phyloP scores from a whole-genome alignment of 495 filamentous ascomycete genomes.

The Glutinoglossum americanum region DNA sequence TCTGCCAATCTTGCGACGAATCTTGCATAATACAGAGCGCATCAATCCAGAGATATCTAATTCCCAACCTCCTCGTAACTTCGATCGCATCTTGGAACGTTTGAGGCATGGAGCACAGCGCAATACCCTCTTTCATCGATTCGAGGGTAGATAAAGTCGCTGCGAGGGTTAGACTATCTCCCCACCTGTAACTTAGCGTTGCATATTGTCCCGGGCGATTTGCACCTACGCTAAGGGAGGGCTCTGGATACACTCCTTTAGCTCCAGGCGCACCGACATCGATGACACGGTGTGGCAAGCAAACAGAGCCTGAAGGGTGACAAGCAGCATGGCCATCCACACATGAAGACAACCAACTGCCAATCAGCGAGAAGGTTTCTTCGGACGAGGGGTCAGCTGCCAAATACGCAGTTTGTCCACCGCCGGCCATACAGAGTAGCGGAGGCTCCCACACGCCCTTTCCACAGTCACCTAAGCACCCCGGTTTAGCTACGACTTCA shows the following conservation, averaged over 20 bases:
- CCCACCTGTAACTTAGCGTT: slow-evolving; percentile 3
- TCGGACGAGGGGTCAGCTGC: background rate
- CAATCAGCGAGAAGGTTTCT: background rate
- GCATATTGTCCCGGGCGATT: background rate
- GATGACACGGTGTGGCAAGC: background rate
- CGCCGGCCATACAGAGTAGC: background rate
- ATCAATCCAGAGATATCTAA: slow-evolving; percentile 4
- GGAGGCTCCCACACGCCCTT: background rate
- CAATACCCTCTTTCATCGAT: background rate
- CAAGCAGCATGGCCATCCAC: background rate
- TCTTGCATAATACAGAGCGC: slow-evolving; percentile 3
- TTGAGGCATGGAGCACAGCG: background rate
- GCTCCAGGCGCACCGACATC: background rate
- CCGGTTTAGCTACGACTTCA: background rate
- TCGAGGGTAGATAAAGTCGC: background rate
- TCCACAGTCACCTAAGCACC: background rate
- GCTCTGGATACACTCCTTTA: background rate
- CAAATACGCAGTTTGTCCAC: background rate
- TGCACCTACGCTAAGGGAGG: background rate
- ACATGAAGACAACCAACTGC: background rate
- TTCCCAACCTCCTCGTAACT: background rate
- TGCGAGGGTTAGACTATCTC: background rate
- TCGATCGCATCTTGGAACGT: slow-evolving; percentile 1
- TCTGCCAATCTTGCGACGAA: background rate
- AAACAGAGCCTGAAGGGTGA: background rate